Percentiles rank a stretch among this genome's conserved stretches.
phyloP scores from a whole-genome alignment of 108 stramenopile species.

The Cyclostephanos invisitatus region DNA sequence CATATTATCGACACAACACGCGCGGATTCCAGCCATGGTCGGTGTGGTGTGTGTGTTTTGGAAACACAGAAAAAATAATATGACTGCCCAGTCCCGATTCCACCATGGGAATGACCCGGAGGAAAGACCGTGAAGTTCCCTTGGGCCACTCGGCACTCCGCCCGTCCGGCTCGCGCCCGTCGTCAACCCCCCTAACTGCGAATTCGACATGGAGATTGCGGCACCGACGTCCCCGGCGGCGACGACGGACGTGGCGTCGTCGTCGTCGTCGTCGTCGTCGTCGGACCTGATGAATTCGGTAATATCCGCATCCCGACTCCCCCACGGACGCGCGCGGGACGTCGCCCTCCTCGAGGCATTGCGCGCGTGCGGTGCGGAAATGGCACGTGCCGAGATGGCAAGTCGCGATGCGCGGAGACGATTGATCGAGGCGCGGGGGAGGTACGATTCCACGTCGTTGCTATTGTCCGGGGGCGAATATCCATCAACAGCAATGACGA shows the following conservation, averaged over 20 bases:
- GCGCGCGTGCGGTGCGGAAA: slow-evolving; percentile 19
- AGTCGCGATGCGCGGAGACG: slow-evolving; percentile 4
- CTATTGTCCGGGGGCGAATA: slow-evolving; percentile 13
- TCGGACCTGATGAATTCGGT: slow-evolving; percentile 20
- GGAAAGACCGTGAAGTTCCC: too few relatives aligned
- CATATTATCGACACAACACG: not conserved
- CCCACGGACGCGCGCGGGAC: slow-evolving; percentile 16
- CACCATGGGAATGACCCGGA: too few relatives aligned
- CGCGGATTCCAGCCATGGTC: not conserved
- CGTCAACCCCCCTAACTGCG: too few relatives aligned
- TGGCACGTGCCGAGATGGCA: slow-evolving; percentile 19
- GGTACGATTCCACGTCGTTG: slow-evolving; percentile 4
- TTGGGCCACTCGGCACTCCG: too few relatives aligned
- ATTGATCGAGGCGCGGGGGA: slow-evolving; percentile 14
- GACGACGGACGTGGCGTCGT: too few relatives aligned
- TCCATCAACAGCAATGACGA: not conserved
- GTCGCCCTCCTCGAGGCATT: slow-evolving; percentile 25
- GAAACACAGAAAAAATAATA: too few relatives aligned
- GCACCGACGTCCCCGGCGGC: too few relatives aligned
- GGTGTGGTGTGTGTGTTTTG: not conserved
- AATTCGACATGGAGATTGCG: too few relatives aligned
- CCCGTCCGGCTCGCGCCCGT: too few relatives aligned
- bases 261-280: too few relatives aligned
- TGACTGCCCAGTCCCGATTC: too few relatives aligned
- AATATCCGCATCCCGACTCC: slow-evolving; percentile 18